A percentile compares a stretch with the other conserved stretches of the same genome.
Conservation (phyloP, 2,329 filamentous ascomycete species). For the Neoarthrinium moseri region DNA sequence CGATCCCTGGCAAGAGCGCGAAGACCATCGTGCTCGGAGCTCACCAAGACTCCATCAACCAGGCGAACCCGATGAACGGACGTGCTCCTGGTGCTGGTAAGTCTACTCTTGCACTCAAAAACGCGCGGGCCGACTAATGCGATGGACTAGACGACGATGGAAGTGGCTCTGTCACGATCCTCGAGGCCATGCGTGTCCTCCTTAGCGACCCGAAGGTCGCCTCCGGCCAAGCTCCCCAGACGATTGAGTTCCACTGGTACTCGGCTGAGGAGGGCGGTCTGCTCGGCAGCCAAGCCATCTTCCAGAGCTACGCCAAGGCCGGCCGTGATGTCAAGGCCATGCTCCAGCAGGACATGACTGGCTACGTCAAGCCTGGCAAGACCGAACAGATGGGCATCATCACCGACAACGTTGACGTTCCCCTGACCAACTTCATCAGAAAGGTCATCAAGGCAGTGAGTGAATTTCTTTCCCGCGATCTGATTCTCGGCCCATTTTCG, state of each 20-base stretch:
- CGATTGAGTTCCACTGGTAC: constrained; percentile 86
- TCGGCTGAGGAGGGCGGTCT: constrained; percentile 79
- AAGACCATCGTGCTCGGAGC: constrained; percentile 77
- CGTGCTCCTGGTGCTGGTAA: constrained; percentile 63
- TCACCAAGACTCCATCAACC: constrained; percentile 79
- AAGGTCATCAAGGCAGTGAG: constrained; percentile 31
- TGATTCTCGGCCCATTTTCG: background rate
- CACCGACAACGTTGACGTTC: constrained; percentile 35
- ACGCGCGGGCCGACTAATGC: no score
- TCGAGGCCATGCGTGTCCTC: constrained; percentile 74
- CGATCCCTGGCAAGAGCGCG: constrained; percentile 69
- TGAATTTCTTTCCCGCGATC: background rate
- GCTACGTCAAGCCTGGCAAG: constrained; percentile 30
- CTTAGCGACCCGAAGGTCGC: constrained; percentile 62
- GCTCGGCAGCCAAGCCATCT: constrained; percentile 64
- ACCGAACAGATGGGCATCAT: constrained; percentile 35
- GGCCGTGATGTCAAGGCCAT: constrained; percentile 36
- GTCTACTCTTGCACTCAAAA: constrained; percentile 9
- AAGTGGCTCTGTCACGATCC: constrained; percentile 74
- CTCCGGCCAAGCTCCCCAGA: constrained; percentile 65
- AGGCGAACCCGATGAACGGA: constrained; percentile 67
- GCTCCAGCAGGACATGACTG: constrained; percentile 45
- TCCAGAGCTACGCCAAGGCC: constrained; percentile 32
- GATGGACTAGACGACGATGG: constrained; percentile 72
- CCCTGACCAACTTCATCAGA: constrained; percentile 35